Percentiles rank a stretch among this genome's conserved stretches.
Evolutionary conservation across 306 rosid genomes (phyloP).

Genomic region (Oxytropis ochrocephala): DNA sequence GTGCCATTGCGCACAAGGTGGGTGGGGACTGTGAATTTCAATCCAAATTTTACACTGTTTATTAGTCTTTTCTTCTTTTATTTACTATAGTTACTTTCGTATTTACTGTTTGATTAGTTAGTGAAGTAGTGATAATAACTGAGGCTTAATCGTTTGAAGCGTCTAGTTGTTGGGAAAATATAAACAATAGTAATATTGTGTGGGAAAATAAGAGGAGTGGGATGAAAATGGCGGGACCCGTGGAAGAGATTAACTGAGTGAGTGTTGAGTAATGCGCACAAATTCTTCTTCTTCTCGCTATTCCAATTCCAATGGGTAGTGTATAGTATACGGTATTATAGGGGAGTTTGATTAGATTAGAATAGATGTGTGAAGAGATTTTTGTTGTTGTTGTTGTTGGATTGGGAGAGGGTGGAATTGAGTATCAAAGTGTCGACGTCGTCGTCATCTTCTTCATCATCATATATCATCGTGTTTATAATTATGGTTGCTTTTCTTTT

Average conservation of each 20-base stretch:
- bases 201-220: not conserved
- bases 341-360: not conserved
- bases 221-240: constrained; percentile 34
- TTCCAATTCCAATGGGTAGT: not conserved
- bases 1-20: not conserved
- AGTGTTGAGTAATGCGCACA: constrained; percentile 2
- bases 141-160: no score
- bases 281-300: constrained; percentile 26
- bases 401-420: constrained; percentile 17
- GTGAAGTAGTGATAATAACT: no score
- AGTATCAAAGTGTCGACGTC: constrained; percentile 29
- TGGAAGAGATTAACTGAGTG: not conserved
- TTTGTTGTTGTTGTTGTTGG: not conserved
- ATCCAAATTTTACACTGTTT: no score
- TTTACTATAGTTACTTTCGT: no score
- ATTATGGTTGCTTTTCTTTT: constrained; percentile 19
- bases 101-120: not conserved
- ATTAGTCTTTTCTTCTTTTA: no score
- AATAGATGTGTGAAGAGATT: not conserved
- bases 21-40: not conserved
- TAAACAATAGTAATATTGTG: not conserved
- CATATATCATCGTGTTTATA: constrained; percentile 18
- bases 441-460: constrained; percentile 13
- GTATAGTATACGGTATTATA: not conserved
- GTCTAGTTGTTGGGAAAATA: not conserved